Evolutionary conservation across 305 asterid genomes (phyloP).

Genomic region (Solanum hybrid): DNA sequence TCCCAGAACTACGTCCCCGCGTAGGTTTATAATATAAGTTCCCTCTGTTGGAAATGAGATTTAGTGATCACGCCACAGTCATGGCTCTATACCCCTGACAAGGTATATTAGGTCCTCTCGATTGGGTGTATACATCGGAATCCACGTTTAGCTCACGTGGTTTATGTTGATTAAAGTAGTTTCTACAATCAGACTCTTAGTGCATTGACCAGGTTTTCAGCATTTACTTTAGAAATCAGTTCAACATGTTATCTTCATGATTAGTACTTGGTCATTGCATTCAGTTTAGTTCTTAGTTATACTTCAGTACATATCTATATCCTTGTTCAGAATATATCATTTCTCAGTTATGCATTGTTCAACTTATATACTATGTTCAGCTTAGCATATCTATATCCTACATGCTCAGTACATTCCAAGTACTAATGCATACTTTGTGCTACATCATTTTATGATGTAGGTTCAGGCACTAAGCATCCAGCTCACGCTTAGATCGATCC

Average conservation of each 20-base stretch:
- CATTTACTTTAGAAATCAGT: too few species aligned
- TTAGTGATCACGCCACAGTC: neutral
- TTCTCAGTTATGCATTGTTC: neutral
- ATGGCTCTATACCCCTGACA: neutral
- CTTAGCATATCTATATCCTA: neutral
- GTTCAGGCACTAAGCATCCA: neutral
- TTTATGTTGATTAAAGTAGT: neutral
- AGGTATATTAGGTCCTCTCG: neutral
- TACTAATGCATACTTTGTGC: neutral
- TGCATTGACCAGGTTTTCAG: too few species aligned
- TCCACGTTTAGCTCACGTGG: neutral
- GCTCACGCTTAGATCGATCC: accelerated
- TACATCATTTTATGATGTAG: neutral
- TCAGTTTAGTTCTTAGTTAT: too few species aligned
- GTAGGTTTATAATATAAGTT: neutral
- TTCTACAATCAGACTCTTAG: neutral
- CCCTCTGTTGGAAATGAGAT: neutral
- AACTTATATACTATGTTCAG: neutral
- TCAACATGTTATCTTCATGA: neutral
- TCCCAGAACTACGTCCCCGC: neutral
- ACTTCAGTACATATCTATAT: too few species aligned
- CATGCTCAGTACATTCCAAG: neutral
- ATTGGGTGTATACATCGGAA: neutral
- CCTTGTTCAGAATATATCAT: too few species aligned
- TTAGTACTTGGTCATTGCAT: neutral